Evolutionary conservation across 805 yeast species (phyloP), one percentile per base, ranked within the genome.

Genomic region (Candida fluviatilis): DNA sequence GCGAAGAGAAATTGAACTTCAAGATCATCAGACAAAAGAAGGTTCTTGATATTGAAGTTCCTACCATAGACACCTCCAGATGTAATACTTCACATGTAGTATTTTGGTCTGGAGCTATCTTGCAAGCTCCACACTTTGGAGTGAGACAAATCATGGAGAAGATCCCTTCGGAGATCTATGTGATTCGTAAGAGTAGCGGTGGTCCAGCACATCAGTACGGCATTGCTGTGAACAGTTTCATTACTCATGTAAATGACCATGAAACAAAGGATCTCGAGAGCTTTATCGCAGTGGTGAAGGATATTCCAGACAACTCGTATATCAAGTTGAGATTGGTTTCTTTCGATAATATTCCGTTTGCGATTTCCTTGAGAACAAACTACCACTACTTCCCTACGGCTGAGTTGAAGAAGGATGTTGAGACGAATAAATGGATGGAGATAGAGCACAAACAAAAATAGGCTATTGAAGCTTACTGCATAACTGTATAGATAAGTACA

Each of bases 91-190:
- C 76, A 27, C 80, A 82, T 39, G 65, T 87, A 28, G 81, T 85
- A 6, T 69, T 75, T 35, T 90, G 95, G 93, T 78, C 89, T 37
- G 96, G 96, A 16, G 82, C 89, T 28, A 63, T 83, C 4, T 59
- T 90, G 24, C 97, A 90, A 55, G 74, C 78, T 27, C 96, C 96
- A n/a, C 96, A 88, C 58, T 95, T 84, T 54, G 91, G 93, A 6
- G 96, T 89, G 13, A 77, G 90, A 45, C 96, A 89, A 63, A 79
- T 84, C 27, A 81, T 85, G 75, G 76, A 77, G 37, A 70, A 75
- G 39, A 66, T 87, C 37, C 96, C 95, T 10, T 82, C 91, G 13
- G 80, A 78, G 38, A 93, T 90, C n/a, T 90, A 89, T 54, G 81
- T 88, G 38, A 82, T 88, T 2, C 71, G 80, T 17, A 76, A 84